Base-by-base conservation (phyloP, 2,329 filamentous ascomycete species). In the Ophiostoma triangulosporum region DNA sequence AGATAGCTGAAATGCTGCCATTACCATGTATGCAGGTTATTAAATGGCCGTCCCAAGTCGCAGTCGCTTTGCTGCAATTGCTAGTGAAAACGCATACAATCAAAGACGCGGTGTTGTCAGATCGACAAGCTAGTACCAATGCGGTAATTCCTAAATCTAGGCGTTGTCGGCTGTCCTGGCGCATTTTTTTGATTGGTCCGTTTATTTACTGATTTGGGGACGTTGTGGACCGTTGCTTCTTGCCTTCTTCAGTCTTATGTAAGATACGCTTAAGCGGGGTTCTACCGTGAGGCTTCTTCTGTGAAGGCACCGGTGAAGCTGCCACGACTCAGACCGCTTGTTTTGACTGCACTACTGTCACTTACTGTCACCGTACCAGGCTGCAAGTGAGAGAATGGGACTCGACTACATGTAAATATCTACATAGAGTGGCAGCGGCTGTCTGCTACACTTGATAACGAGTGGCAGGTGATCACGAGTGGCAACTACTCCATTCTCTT, bases 141-240 rank as follows among this genome's bases (percentile, higher is more conserved):
- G 5, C 3, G 26, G 43, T 6, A 46, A 46, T 17, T n/a, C 3
- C 3, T 20, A 46, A 26, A 24, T 46, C 15, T 22, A 27, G n/a
- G 40, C 38, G 22, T n/a, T 17, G 14, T 11, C 7, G 29, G 29
- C 6, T 31, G 29, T 31, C 29, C 29, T 31, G 26, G 29, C 31
- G 45, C 46, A 32, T 22, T 49, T 49, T 32, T 49, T 31, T 33
- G 17, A 49, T 49, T 49, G 29, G 46, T 49, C 46, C 2, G 6
- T 33, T 24, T 22, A 26, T 38, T 54, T 54, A 35, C 51, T 56
- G 51, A 53, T 56, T 51, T 12, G 52, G 48, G 52, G 29, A 33
- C 48, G n/a, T 14, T 9, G 31, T 32, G 46, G 29, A 17, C 46
- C 45, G 51, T 33, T 49, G 17, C 32, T 48, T 53, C 51, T 40